A percentile compares a stretch with the other conserved stretches of the same genome.
phyloP scores from a whole-genome alignment of 2,329 filamentous ascomycete species.

The Didymella arachidicola region DNA sequence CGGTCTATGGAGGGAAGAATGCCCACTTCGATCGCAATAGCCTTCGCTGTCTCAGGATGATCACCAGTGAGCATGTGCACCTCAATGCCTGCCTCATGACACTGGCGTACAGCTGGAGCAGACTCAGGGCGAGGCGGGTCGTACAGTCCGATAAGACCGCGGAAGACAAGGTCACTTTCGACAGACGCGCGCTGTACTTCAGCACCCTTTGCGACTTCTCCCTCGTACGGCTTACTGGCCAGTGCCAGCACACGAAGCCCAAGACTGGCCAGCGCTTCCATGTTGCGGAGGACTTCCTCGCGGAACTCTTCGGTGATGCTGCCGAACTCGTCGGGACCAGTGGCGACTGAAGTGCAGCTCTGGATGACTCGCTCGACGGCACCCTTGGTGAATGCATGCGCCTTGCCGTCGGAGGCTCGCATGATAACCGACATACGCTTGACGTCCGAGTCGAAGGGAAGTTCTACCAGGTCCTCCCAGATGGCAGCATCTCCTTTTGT shows the following conservation, averaged over 20 bases:
- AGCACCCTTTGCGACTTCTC: conserved; percentile 54
- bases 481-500: conserved; percentile 46
- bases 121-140: conserved; percentile 86
- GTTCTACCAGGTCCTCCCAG: conserved; percentile 64
- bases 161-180: conserved; percentile 73
- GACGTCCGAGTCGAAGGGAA: conserved; percentile 76
- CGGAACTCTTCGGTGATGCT: conserved; percentile 63
- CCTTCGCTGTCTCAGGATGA: conserved; percentile 56
- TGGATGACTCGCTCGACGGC: conserved; percentile 74
- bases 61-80: conserved; percentile 61
- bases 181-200: conserved; percentile 66
- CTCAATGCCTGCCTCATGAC: conserved; percentile 56
- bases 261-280: conserved; percentile 71
- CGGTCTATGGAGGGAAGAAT: conserved; percentile 49
- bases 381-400: conserved; percentile 67
- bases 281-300: conserved; percentile 68
- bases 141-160: conserved; percentile 83
- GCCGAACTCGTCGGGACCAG: conserved; percentile 50
- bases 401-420: conserved; percentile 46
- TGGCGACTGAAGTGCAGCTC: conserved; percentile 64
- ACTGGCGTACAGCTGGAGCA: conserved; percentile 59
- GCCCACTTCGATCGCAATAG: conserved; percentile 58
- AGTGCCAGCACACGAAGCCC: conserved; percentile 74
- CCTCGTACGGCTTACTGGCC: conserved; percentile 59
- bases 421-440: conserved; percentile 82